Conservation (phyloP, 345 rosid genomes). For the Fremontodendron californicum region DNA sequence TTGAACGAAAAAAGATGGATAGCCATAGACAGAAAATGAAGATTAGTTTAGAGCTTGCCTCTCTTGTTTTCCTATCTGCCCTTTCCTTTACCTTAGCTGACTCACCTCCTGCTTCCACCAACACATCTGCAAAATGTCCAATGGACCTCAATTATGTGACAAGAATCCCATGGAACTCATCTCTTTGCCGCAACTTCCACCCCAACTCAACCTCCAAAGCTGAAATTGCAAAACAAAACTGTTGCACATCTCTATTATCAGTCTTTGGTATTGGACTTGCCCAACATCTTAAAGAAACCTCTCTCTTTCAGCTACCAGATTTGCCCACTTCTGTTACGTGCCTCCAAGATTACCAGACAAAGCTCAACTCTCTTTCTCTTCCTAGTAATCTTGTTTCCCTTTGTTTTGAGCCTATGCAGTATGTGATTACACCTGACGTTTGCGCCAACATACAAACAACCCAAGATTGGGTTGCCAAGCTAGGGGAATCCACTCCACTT, state of each 20-base stretch:
- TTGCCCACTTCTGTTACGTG: constrained; percentile 56
- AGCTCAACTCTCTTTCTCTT: constrained; percentile 50
- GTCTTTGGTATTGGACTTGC: constrained; percentile 58
- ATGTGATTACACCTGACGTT: constrained; percentile 35
- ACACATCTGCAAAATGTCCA: constrained; percentile 43
- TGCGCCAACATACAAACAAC: constrained; percentile 55
- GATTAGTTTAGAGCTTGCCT: constrained; percentile 5
- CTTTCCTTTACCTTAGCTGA: constrained; percentile 14
- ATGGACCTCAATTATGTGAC: constrained; percentile 55
- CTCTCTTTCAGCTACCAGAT: constrained; percentile 55
- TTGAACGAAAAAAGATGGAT: neutral
- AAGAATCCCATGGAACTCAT: constrained; percentile 65
- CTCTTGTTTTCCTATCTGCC: constrained; percentile 11
- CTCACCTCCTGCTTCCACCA: constrained; percentile 7
- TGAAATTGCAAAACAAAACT: constrained; percentile 19
- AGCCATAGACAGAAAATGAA: constrained; percentile 15
- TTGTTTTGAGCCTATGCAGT: constrained; percentile 58
- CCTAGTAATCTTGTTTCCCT: constrained; percentile 38
- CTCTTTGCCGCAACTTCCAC: constrained; percentile 37
- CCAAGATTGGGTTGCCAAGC: constrained; percentile 53
- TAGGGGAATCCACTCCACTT: constrained; percentile 47
- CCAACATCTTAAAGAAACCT: constrained; percentile 51
- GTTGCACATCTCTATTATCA: constrained; percentile 53
- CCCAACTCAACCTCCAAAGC: neutral
- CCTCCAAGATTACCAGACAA: constrained; percentile 49